Evolutionary conservation across 768 basidiomycete species (phyloP).

Genomic region (Phaeotremella fagi): DNA sequence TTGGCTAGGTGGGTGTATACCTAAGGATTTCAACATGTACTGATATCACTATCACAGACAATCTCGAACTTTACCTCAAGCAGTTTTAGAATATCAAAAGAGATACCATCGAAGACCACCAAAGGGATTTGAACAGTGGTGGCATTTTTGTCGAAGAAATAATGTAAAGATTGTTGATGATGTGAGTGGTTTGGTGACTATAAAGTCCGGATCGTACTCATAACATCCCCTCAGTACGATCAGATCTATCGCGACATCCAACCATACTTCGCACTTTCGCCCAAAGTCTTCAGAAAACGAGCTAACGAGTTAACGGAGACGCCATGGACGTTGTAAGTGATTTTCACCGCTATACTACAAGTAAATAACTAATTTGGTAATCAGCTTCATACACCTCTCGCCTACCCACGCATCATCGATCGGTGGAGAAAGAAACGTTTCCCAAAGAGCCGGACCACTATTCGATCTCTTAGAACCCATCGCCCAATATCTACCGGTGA

Average conservation of each 20-base stretch:
- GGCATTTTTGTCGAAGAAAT: conserved; percentile 64
- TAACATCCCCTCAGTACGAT: conserved; percentile 15
- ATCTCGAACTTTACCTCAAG: conserved; percentile 67
- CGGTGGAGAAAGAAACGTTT: conserved; percentile 23
- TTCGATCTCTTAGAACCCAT: conserved; percentile 38
- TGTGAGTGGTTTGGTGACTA: conserved; percentile 9
- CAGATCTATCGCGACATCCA: conserved; percentile 57
- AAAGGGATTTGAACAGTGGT: conserved; percentile 84
- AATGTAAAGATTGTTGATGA: conserved; percentile 76
- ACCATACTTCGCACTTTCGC: conserved; percentile 71
- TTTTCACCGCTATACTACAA: too few species aligned
- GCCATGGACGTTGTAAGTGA: conserved; percentile 16
- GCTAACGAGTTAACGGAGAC: conserved; percentile 8
- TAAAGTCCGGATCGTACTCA: background rate
- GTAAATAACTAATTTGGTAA: background rate
- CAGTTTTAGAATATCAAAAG: conserved; percentile 70
- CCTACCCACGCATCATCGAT: conserved; percentile 19
- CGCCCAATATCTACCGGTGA: conserved; percentile 25
- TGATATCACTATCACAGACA: conserved; percentile 55
- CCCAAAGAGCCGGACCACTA: conserved; percentile 31
- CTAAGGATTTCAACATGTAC: too few species aligned
- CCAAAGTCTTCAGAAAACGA: conserved; percentile 45
- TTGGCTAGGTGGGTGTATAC: conserved; percentile 14
- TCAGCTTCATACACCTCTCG: conserved; percentile 33
- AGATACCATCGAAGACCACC: conserved; percentile 75